phyloP scores from a whole-genome alignment of 2,329 filamentous ascomycete genomes.

The Colletotrichum sp. region DNA sequence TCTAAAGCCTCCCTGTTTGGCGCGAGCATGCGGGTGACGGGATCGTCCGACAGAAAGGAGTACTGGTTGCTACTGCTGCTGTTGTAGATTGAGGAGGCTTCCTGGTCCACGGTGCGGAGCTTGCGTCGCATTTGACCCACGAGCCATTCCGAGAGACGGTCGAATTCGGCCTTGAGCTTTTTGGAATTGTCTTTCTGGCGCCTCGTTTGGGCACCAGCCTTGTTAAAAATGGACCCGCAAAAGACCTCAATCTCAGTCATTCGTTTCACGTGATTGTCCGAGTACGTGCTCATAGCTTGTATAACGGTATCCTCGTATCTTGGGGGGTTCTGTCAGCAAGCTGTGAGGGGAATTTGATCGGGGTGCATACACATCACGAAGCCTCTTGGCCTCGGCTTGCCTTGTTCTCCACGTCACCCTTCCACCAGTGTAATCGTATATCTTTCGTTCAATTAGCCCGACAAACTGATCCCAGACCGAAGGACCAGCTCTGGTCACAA shows the following conservation, averaged over 20 bases:
- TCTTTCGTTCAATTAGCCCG: slow-evolving; percentile 29
- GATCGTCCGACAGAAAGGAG: background rate
- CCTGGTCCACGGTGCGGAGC: background rate
- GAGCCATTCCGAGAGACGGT: slow-evolving; percentile 48
- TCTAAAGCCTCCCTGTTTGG: slow-evolving; percentile 31
- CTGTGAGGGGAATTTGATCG: background rate
- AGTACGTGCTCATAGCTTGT: slow-evolving; percentile 45
- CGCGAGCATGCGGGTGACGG: background rate
- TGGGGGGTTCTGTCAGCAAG: background rate
- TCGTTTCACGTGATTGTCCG: slow-evolving; percentile 47
- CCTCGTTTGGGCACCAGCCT: slow-evolving; percentile 50
- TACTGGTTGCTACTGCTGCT: background rate
- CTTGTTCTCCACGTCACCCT: slow-evolving; percentile 37
- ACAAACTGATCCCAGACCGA: slow-evolving; percentile 52
- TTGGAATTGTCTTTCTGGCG: slow-evolving; percentile 57
- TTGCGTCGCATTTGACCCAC: slow-evolving; percentile 37
- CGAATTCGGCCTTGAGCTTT: slow-evolving; percentile 57
- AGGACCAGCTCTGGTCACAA: slow-evolving; percentile 26
- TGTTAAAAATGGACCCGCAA: slow-evolving; percentile 61
- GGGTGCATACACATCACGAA: slow-evolving; percentile 50
- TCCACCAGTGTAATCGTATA: slow-evolving; percentile 28
- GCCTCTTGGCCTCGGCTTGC: slow-evolving; percentile 43
- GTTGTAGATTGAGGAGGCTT: background rate
- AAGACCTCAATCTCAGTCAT: slow-evolving; percentile 60
- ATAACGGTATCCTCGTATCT: slow-evolving; percentile 53